A percentile compares a stretch with the other conserved stretches of the same genome.
Evolutionary conservation across 1,284 basidiomycete species (phyloP).

Genomic region (Boletellus sp.): DNA sequence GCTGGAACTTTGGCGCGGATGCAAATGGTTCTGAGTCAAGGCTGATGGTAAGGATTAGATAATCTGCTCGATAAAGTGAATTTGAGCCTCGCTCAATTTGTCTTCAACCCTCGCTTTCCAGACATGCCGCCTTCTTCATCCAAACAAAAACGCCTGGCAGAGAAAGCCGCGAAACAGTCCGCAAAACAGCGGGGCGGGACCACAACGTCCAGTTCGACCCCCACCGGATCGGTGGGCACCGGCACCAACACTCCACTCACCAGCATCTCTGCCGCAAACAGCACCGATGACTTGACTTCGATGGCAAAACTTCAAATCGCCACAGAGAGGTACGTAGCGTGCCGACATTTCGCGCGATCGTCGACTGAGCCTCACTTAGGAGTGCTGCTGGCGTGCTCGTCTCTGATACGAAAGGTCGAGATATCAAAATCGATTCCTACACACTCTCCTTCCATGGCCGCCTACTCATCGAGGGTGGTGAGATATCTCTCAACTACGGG

Average conservation of each 20-base stretch:
- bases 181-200: slow-evolving; percentile 46
- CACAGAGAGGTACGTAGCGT: slow-evolving; percentile 70
- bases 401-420: slow-evolving; percentile 88
- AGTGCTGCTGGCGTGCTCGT: slow-evolving; percentile 89
- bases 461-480: slow-evolving; percentile 86
- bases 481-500: slow-evolving; percentile 93
- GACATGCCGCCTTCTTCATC: slow-evolving; percentile 74
- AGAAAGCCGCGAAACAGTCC: slow-evolving; percentile 81
- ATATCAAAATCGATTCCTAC: slow-evolving; percentile 96
- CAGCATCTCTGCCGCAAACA: slow-evolving; percentile 68
- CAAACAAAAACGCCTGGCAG: slow-evolving; percentile 84
- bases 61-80: slow-evolving; percentile 17
- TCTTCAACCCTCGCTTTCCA: slow-evolving; percentile 4
- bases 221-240: slow-evolving; percentile 63
- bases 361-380: slow-evolving; percentile 40
- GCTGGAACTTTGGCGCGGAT: too few species aligned
- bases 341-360: neutral
- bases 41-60: too few species aligned
- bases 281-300: slow-evolving; percentile 66
- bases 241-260: slow-evolving; percentile 75
- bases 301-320: slow-evolving; percentile 89
- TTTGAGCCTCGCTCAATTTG: slow-evolving; percentile 20
- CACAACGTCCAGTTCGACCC: slow-evolving; percentile 51
- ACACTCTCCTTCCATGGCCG: slow-evolving; percentile 98
- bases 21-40: too few species aligned